A percentile compares a stretch with the other conserved stretches of the same genome.
These are phyloP conservation scores for Calocybe indica DNA, from an alignment of 768 basidiomycete genomes.

Conservation along the genomic window DNA sequence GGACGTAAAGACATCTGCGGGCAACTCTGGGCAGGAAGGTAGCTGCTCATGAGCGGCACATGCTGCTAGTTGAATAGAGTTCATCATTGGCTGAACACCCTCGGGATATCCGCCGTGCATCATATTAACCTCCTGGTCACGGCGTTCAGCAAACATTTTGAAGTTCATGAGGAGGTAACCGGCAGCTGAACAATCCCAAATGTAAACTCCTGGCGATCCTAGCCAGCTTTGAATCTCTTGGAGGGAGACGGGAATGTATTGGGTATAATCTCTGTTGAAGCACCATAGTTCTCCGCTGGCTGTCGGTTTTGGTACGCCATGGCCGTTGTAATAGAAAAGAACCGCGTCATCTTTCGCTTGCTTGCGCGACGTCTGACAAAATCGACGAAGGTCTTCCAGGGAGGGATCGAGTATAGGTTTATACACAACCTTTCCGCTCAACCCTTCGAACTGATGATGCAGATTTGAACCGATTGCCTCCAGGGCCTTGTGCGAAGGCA, in stretches of 20 bases:
- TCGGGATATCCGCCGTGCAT: conserved; percentile 54
- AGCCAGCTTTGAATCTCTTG: conserved; percentile 93
- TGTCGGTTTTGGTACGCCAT: conserved; percentile 96
- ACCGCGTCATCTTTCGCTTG: conserved; percentile 91
- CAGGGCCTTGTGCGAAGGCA: conserved; percentile 89
- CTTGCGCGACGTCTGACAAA: conserved; percentile 77
- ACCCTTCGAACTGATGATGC: conserved; percentile 91
- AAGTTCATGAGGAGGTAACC: conserved; percentile 91
- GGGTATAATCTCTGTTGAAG: conserved; percentile 95
- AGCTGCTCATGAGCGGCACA: conserved; percentile 88
- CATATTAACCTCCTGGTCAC: conserved; percentile 61
- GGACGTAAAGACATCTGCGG: conserved; percentile 95
- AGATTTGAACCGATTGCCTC: conserved; percentile 91
- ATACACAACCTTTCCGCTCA: conserved; percentile 91
- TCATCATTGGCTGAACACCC: conserved; percentile 67
- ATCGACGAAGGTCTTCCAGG: conserved; percentile 86
- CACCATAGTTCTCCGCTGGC: conserved; percentile 97
- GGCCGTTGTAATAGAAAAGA: conserved; percentile 97
- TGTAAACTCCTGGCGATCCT: conserved; percentile 92
- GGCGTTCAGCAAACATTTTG: conserved; percentile 68
- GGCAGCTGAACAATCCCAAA: conserved; percentile 99
- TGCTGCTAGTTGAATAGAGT: conserved; percentile 92
- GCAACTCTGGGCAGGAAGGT: conserved; percentile 93
- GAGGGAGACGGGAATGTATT: conserved; percentile 95
- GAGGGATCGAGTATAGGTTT: conserved; percentile 95